phyloP scores from a whole-genome alignment of 2,329 filamentous ascomycete species.

The Fusarium succisae region DNA sequence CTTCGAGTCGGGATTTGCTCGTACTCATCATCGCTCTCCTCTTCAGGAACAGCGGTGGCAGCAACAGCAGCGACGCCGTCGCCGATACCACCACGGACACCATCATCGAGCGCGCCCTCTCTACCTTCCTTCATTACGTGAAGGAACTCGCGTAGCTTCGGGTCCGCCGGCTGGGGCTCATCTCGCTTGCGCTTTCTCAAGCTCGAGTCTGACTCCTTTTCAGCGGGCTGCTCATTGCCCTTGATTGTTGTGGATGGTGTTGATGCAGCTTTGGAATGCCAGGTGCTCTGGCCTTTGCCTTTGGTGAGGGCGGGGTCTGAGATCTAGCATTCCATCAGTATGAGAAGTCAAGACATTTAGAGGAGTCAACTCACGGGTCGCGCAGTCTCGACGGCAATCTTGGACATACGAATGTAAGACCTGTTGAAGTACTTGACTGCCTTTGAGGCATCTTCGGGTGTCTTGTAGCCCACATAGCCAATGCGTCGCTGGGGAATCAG shows the following conservation, averaged over 20 bases:
- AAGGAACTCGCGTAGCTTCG: conserved; percentile 87
- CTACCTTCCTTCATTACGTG: conserved; percentile 75
- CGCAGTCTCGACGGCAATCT: conserved; percentile 88
- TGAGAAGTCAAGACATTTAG: conserved; percentile 27
- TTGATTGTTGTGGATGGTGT: conserved; percentile 26
- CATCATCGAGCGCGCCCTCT: conserved; percentile 48
- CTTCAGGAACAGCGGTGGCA: conserved; percentile 56
- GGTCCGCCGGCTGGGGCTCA: conserved; percentile 69
- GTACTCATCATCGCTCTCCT: conserved; percentile 79
- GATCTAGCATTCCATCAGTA: conserved; percentile 55
- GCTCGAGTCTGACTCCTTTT: conserved; percentile 56
- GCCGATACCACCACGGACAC: conserved; percentile 36
- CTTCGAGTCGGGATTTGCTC: conserved; percentile 69
- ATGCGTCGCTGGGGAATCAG: conserved; percentile 89
- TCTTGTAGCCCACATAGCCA: conserved; percentile 95
- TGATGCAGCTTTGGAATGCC: conserved; percentile 38
- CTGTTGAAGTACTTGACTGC: conserved; percentile 96
- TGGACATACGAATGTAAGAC: conserved; percentile 95
- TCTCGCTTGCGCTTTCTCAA: conserved; percentile 75
- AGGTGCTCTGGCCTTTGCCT: conserved; percentile 42
- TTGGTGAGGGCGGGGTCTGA: conserved; percentile 54
- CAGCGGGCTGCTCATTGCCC: conserved; percentile 31
- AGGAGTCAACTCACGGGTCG: conserved; percentile 69
- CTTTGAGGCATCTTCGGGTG: conserved; percentile 77
- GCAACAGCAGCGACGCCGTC: conserved; percentile 33